phyloP scores from a whole-genome alignment of 257 asterid species.

The Solanum dulcamara region DNA sequence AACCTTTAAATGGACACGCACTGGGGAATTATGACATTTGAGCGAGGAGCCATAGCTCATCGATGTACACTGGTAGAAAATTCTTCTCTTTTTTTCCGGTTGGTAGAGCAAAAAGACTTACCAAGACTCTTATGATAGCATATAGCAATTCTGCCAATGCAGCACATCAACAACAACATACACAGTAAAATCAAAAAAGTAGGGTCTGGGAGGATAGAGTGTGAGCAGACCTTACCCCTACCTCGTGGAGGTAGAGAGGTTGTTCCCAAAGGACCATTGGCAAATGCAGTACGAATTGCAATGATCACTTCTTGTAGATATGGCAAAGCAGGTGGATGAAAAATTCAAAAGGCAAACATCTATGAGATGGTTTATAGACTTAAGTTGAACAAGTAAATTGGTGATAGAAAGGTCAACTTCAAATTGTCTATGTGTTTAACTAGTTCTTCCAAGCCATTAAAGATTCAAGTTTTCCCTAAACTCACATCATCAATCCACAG shows the following conservation, averaged over 20 bases:
- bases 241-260: no score
- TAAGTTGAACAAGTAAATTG: background rate
- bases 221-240: no score
- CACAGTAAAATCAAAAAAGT: no score
- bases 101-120: background rate
- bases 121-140: background rate
- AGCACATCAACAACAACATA: background rate
- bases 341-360: background rate
- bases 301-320: background rate
- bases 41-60: background rate
- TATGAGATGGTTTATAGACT: background rate
- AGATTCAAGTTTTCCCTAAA: background rate
- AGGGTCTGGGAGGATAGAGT: no score
- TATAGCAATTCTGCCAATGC: background rate
- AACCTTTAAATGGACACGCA: background rate
- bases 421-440: background rate
- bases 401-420: background rate
- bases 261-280: no score
- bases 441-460: background rate
- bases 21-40: background rate
- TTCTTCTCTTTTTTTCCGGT: background rate
- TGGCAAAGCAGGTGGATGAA: background rate
- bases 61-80: background rate
- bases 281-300: background rate
- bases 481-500: background rate